Conservation (phyloP, 2,329 filamentous ascomycete genomes). For the Cytospora leucostoma region DNA sequence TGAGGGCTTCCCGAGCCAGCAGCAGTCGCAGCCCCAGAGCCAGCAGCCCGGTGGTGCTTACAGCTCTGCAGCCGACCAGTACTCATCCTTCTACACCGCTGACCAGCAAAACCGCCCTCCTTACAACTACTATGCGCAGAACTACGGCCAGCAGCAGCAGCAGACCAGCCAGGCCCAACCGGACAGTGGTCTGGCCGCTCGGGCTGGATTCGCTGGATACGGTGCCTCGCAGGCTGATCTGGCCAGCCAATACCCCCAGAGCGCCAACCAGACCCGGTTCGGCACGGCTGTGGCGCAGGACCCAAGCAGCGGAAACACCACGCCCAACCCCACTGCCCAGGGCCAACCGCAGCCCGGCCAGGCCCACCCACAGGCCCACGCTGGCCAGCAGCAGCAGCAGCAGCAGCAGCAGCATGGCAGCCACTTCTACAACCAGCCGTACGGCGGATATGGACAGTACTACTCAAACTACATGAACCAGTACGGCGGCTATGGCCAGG, state of each 20-base stretch:
- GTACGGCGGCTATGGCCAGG: constrained; percentile 54
- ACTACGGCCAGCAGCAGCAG: constrained; percentile 61
- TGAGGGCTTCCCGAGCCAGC: constrained; percentile 61
- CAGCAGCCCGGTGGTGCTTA: constrained; percentile 66
- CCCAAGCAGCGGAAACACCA: constrained; percentile 86
- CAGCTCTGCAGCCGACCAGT: constrained; percentile 76
- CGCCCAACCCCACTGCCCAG: constrained; percentile 75
- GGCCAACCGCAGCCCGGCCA: constrained; percentile 43
- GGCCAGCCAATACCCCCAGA: constrained; percentile 72
- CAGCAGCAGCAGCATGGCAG: constrained; percentile 42
- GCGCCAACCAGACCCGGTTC: constrained; percentile 65
- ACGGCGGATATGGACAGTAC: constrained; percentile 66
- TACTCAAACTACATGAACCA: constrained; percentile 62
- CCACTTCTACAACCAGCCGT: constrained; percentile 56
- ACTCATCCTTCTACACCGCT: constrained; percentile 81
- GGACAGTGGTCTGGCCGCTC: constrained; percentile 45
- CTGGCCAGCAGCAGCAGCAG: constrained; percentile 44
- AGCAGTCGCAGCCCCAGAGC: constrained; percentile 58
- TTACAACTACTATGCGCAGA: constrained; percentile 74
- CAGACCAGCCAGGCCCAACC: constrained; percentile 73
- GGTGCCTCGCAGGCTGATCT: constrained; percentile 64
- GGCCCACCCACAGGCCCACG: constrained; percentile 41
- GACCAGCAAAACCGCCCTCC: constrained; percentile 71
- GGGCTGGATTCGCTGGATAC: constrained; percentile 72
- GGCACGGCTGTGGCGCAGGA: constrained; percentile 63